These are phyloP conservation scores for Fusarium verrucosum DNA, from an alignment of 2,329 filamentous ascomycete species.

Conservation along the genomic window DNA sequence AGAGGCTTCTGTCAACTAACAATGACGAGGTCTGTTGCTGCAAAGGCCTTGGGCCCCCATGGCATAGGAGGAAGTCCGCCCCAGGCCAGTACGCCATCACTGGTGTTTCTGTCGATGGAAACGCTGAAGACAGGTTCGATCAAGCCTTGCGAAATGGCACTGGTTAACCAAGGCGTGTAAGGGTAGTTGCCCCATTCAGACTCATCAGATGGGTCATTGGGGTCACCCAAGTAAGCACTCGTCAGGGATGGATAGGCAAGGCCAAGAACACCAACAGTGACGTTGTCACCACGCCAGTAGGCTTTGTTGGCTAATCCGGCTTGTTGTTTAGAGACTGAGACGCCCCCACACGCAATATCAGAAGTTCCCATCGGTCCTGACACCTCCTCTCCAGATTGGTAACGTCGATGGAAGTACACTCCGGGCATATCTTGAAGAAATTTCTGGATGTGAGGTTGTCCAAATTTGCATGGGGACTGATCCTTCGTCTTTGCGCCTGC, in stretches of 20 bases:
- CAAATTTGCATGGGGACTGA: constrained; percentile 54
- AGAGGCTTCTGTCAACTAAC: constrained; percentile 46
- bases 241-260: constrained; percentile 62
- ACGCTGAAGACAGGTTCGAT: constrained; percentile 59
- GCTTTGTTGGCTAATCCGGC: constrained; percentile 60
- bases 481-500: constrained; percentile 44
- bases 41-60: constrained; percentile 44
- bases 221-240: constrained; percentile 56
- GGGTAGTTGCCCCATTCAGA: constrained; percentile 51
- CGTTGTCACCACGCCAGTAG: constrained; percentile 62
- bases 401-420: constrained; percentile 58
- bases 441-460: constrained; percentile 49
- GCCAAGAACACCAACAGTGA: constrained; percentile 61
- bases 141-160: constrained; percentile 56
- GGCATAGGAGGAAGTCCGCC: constrained; percentile 57
- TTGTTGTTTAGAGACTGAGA: constrained; percentile 57
- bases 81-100: constrained; percentile 57
- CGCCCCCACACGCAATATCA: constrained; percentile 57
- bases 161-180: constrained; percentile 61
- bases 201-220: constrained; percentile 52
- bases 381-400: constrained; percentile 60
- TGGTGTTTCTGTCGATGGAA: constrained; percentile 58
- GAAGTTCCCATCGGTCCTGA: constrained; percentile 58
- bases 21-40: constrained; percentile 56
- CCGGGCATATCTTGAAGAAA: constrained; percentile 53